Base-by-base conservation (phyloP, 306 rosid species). In the Vicia sativa region DNA sequence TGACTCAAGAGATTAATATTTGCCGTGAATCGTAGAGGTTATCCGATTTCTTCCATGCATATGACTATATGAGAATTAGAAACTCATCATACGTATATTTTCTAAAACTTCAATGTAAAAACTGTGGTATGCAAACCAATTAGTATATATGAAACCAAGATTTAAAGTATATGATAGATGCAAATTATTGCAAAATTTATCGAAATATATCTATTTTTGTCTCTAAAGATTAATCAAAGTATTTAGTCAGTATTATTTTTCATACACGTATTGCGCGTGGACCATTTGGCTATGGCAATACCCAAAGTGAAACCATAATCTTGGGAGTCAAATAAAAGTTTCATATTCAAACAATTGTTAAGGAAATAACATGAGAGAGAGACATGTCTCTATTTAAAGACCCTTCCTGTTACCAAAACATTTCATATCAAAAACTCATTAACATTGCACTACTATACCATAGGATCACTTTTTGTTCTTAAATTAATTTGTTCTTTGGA, bases 371-470 rank as follows among this genome's bases (percentile, higher is more conserved):
- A 53, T 23, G 3, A 11, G 35, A 29, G 35, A 29, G 15, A 53
- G 14, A 11, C 4, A 25, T 0, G 15, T 25, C 11, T 54, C 61
- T 54, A 54, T 25, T 11, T 54, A 54, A 25, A 54, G 37, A 6
- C 18, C 38, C 11, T 25, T 25, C 16, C 15, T 21, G 1, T 25
- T 1, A 25, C 34, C 37, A 21, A 52, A 52, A 19, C n/a, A 25
- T 54, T 25, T 54, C 61, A 54, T 54, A 54, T 54, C 61, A 54
- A 15, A 54, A 54, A 12, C 61, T 26, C 61, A 25, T 54, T 12
- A 25, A 26, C 13, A 54, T 54, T 12, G 2, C 16, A 54, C 4
- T 54, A 5, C 16, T 25, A 54, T 12, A 54, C 37, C 35, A 25
- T 25, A 52, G 9, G 7, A 52, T 1, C 58, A 21, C 10, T 52